phyloP scores from a whole-genome alignment of 768 basidiomycete genomes.

The Postia placenta region DNA sequence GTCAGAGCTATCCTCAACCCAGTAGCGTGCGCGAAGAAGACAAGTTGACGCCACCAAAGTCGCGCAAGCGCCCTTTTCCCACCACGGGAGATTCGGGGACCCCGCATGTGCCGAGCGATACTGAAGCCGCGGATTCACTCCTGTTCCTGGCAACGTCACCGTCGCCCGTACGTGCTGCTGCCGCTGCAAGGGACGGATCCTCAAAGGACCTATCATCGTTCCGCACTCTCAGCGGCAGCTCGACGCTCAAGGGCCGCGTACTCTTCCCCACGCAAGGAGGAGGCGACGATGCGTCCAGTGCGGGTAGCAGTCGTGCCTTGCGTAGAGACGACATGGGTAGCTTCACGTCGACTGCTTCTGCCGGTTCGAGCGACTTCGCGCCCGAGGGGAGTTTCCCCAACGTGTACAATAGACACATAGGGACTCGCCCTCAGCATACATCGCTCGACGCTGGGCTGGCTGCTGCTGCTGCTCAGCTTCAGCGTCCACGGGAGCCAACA shows the following conservation, averaged over 20 bases:
- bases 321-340: conserved; percentile 34
- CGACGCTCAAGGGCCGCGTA: conserved; percentile 57
- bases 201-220: conserved; percentile 50
- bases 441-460: not conserved
- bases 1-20: conserved; percentile 4
- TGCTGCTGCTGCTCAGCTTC: conserved; percentile 3
- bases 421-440: not conserved
- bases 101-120: conserved; percentile 56
- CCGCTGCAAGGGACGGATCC: conserved; percentile 37
- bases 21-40: conserved; percentile 13
- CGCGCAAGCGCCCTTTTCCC: conserved; percentile 11
- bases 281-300: conserved; percentile 12
- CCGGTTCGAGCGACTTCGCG: conserved; percentile 2
- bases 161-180: conserved; percentile 60
- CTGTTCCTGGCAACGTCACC: conserved; percentile 81
- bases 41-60: conserved; percentile 18
- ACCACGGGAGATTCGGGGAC: conserved; percentile 19
- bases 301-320: conserved; percentile 13
- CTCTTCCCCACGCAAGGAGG: conserved; percentile 45
- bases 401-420: not conserved
- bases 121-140: conserved; percentile 84
- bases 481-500: conserved; percentile 23
- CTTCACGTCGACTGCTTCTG: conserved; percentile 30
- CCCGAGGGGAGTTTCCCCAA: not conserved
- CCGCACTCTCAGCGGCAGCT: conserved; percentile 46